Base-by-base conservation (phyloP, 257 asterid species). In the Solanum gandarillasii region DNA sequence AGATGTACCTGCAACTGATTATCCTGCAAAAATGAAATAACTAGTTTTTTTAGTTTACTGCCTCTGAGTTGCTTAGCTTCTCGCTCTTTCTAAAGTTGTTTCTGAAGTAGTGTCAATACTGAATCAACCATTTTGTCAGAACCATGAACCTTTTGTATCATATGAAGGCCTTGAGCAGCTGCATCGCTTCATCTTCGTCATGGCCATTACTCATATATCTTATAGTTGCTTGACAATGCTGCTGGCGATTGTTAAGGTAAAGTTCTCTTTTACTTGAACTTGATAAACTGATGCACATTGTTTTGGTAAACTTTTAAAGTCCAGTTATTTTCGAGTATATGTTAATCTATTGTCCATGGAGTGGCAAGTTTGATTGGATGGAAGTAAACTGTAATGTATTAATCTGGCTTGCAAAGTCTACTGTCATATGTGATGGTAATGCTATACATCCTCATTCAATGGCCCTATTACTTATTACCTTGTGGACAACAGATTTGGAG, bases 121-220 rank as follows among this genome's bases (percentile, higher is more conserved):
- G 25, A 68, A 43, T 73, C 85, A 46, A 67, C 29, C 83, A 86
- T 90, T 60, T 52, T 68, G 31, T 91, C 99, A 97, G 99, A 87
- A 92, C 87, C 88, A 94, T 36, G 99, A 97, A 85, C 98, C 99
- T 5, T 97, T 97, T 90, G 94, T 96, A 83, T 97, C 99, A 14
- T 95, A 96, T 88, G 99, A 97, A 94, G 99, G 99, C 88, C 98
- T 97, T 36, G 99, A 97, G 93, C 98, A 97, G 87, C 98, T 97
- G 87, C 99, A 97, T 86, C 94, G 99, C 70, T 97, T 97, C 94
- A 96, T 97, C 91, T 97, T 97, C 88, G 98, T 96, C 89, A 97
- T 97, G 99, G 99, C 99, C 36, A 87, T 96, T 86, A 96, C 99
- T 8, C 99, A 97, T 87, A 89, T 97, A 87, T 92, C 99, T 70